These are phyloP conservation scores for Rhodotorula sp. DNA, from an alignment of 1,284 basidiomycete genomes.

Conservation along the genomic window DNA sequence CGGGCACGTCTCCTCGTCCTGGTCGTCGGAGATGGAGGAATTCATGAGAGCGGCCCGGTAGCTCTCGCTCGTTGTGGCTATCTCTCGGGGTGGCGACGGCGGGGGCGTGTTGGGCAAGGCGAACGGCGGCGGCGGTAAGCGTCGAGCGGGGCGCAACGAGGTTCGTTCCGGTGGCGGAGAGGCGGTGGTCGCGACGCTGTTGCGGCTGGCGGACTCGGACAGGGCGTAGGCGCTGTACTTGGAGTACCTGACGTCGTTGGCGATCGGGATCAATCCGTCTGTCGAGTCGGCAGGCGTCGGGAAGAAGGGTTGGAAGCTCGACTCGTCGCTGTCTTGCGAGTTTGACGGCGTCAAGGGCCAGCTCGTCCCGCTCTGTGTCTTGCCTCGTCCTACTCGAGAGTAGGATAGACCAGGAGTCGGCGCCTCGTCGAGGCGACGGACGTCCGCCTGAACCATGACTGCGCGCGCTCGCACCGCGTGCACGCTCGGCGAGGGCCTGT, in stretches of 20 bases:
- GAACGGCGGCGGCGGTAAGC: not conserved
- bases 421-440: not conserved
- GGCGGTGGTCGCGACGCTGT: not conserved
- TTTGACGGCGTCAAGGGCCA: not conserved
- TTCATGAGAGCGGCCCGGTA: constrained; percentile 6
- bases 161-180: not conserved
- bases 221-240: not conserved
- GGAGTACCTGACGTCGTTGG: not conserved
- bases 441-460: too few relatives aligned
- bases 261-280: constrained; percentile 1
- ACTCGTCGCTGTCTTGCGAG: not conserved
- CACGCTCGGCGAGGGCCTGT: too few relatives aligned
- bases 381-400: not conserved
- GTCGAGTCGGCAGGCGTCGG: not conserved
- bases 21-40: constrained; percentile 48
- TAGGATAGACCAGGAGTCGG: not conserved
- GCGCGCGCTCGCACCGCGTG: too few relatives aligned
- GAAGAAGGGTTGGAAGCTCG: not conserved
- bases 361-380: not conserved
- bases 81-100: not conserved
- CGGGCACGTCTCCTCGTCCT: constrained; percentile 79
- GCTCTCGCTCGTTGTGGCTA: not conserved
- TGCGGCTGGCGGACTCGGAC: not conserved
- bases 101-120: not conserved
- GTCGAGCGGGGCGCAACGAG: not conserved